Evolutionary conservation across 768 basidiomycete species (phyloP), one percentile per base, ranked within the genome.

Genomic region (Cyclocybe cylindracea): DNA sequence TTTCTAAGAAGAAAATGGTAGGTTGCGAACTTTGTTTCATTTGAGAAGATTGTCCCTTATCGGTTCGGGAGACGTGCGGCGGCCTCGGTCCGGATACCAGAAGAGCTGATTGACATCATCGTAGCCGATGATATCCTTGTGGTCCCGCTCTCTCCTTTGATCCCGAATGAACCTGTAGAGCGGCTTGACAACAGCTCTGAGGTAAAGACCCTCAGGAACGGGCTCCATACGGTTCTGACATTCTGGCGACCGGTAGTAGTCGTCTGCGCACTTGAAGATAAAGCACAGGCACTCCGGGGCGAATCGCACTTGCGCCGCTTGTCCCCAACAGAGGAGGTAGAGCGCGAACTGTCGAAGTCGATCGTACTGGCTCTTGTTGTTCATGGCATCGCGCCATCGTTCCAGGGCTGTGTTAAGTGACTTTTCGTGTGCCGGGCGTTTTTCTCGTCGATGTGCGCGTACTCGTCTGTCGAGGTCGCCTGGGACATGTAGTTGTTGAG

Each of bases 41-140:
- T n/a, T n/a, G n/a, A n/a, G n/a, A n/a, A n/a, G n/a, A n/a, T n/a
- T n/a, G n/a, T n/a, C n/a, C n/a, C n/a, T n/a, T n/a, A n/a, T n/a
- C n/a, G n/a, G n/a, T n/a, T n/a, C n/a, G n/a, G n/a, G n/a, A n/a
- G n/a, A n/a, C n/a, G n/a, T n/a, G n/a, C n/a, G n/a, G n/a, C n/a
- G n/a, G n/a, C n/a, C n/a, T n/a, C n/a, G n/a, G n/a, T 99, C 97
- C 2, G 96, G 97, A 68, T 98, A 99, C 97, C 96, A 99, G 71
- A 99, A 99, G 42, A 99, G 73, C 68, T 99, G 96, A 67, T 99
- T 99, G 56, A 98, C 89, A 71, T 99, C 97, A 69, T 99, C 97
- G 63, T 99, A 99, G 4, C 97, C 97, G 63, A 99, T 96, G 62
- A 98, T 94, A 55, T 85, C 79, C 44, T 92, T 86, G 24, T 24